Evolutionary conservation across 1,284 basidiomycete species (phyloP).

Genomic region (Ceratobasidium papillatum): DNA sequence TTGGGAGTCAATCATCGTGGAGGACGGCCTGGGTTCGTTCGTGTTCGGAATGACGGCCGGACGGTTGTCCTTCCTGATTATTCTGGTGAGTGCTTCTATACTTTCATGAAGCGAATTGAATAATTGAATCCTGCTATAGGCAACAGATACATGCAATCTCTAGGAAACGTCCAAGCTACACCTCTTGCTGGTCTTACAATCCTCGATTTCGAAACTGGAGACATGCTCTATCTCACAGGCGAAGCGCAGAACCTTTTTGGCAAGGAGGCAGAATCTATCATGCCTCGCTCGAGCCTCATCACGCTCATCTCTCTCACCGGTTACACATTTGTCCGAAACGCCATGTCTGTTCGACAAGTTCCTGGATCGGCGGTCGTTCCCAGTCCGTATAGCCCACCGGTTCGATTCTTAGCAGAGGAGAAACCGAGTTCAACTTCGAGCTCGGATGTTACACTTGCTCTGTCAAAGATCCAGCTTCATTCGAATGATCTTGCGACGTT

Average conservation of each 20-base stretch:
- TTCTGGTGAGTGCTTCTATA: slow-evolving; percentile 56
- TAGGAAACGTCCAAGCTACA: slow-evolving; percentile 69
- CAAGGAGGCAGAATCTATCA: slow-evolving; percentile 58
- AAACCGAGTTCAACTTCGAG: slow-evolving; percentile 23
- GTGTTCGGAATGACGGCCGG: slow-evolving; percentile 63
- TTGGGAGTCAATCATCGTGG: slow-evolving; percentile 71
- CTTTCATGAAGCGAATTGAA: neutral
- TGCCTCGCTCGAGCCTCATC: slow-evolving; percentile 65
- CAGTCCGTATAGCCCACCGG: slow-evolving; percentile 68
- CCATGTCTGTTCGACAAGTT: slow-evolving; percentile 62
- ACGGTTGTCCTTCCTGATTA: slow-evolving; percentile 69
- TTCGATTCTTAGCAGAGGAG: slow-evolving; percentile 64
- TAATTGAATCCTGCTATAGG: slow-evolving; percentile 52
- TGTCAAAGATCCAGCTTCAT: slow-evolving; percentile 57
- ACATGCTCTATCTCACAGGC: slow-evolving; percentile 70
- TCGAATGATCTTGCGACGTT: slow-evolving; percentile 64
- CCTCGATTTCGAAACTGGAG: slow-evolving; percentile 62
- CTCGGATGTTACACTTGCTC: slow-evolving; percentile 47
- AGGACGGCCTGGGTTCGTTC: slow-evolving; percentile 66
- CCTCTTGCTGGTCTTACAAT: slow-evolving; percentile 65
- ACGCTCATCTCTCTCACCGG: slow-evolving; percentile 62
- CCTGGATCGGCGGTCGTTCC: slow-evolving; percentile 52
- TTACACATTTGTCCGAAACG: slow-evolving; percentile 63
- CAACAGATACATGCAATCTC: slow-evolving; percentile 66
- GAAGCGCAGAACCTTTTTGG: slow-evolving; percentile 63